These are phyloP conservation scores for Prunus dulcis DNA, from an alignment of 306 rosid species.

Conservation along the genomic window DNA sequence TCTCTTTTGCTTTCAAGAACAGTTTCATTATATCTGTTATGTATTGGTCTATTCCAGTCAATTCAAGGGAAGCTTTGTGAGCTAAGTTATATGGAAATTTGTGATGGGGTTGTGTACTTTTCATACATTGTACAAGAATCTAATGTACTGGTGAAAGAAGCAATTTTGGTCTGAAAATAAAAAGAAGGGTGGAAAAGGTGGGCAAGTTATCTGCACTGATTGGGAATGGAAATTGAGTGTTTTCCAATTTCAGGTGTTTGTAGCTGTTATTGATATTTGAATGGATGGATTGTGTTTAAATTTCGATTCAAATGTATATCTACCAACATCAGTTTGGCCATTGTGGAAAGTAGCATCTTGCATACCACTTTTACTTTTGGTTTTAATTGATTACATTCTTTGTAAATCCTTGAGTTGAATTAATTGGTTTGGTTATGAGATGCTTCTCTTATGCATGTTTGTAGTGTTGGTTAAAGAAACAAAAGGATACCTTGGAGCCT, in stretches of 20 bases:
- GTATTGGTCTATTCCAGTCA: background rate
- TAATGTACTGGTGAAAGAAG: background rate
- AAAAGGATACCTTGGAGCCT: conserved; percentile 69
- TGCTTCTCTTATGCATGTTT: background rate
- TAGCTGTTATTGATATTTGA: background rate
- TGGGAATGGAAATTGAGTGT: background rate
- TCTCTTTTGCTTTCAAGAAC: background rate
- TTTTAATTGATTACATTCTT: background rate
- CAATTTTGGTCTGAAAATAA: background rate
- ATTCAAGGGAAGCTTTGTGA: background rate
- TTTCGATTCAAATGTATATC: background rate
- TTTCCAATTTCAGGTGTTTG: background rate
- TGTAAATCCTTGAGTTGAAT: background rate
- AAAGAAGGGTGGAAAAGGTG: background rate
- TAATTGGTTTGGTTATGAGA: background rate
- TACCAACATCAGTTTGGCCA: background rate
- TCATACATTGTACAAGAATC: background rate
- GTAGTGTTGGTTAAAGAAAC: conserved; percentile 98
- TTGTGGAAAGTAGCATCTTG: background rate
- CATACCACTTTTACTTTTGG: background rate
- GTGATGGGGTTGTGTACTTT: background rate
- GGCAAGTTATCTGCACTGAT: background rate
- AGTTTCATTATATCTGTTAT: background rate
- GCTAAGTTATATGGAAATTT: background rate
- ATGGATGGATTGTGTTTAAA: background rate